These are phyloP conservation scores for Pseudocercospora pini-densiflorae DNA, from an alignment of 2,329 filamentous ascomycete species.

Conservation along the genomic window DNA sequence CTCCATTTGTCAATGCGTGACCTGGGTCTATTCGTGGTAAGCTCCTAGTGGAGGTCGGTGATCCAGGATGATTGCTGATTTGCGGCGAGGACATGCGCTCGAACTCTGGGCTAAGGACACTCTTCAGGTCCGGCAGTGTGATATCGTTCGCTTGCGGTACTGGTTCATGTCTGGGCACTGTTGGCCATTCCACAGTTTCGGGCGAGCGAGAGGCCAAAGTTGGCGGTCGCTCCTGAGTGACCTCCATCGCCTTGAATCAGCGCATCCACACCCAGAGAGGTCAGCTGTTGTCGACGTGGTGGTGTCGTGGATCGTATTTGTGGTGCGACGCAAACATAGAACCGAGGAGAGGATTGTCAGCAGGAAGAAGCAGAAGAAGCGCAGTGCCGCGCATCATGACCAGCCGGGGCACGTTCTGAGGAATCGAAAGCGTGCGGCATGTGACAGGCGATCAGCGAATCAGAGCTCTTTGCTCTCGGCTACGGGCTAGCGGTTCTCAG, in stretches of 20 bases:
- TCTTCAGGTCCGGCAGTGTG: slow-evolving; percentile 50
- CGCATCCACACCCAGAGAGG: slow-evolving; percentile 2
- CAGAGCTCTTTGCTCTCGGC: not conserved
- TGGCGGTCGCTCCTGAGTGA: slow-evolving; percentile 44
- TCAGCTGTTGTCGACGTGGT: slow-evolving; percentile 30
- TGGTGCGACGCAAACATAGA: slow-evolving; percentile 20
- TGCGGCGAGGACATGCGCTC: slow-evolving; percentile 38
- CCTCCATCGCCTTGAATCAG: slow-evolving; percentile 33
- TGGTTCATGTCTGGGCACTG: slow-evolving; percentile 22
- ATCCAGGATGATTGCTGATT: slow-evolving; percentile 22
- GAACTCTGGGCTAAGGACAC: slow-evolving; percentile 48
- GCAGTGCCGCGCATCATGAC: slow-evolving; percentile 4
- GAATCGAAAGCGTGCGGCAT: slow-evolving; percentile 6
- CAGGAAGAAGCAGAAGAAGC: slow-evolving; percentile 9
- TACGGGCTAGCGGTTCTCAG: not conserved
- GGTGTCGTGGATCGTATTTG: slow-evolving; percentile 24
- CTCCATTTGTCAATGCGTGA: slow-evolving; percentile 37
- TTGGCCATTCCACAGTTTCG: slow-evolving; percentile 34
- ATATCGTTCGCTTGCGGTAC: slow-evolving; percentile 37
- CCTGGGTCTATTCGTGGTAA: slow-evolving; percentile 44
- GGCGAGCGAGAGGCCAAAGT: slow-evolving; percentile 45
- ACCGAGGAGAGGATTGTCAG: slow-evolving; percentile 1
- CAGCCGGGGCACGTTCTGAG: slow-evolving; percentile 4
- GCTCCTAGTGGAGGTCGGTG: slow-evolving; percentile 34
- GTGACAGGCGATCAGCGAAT: not conserved